Base-by-base conservation (phyloP, 345 rosid species). In the Syzygium jambos region DNA sequence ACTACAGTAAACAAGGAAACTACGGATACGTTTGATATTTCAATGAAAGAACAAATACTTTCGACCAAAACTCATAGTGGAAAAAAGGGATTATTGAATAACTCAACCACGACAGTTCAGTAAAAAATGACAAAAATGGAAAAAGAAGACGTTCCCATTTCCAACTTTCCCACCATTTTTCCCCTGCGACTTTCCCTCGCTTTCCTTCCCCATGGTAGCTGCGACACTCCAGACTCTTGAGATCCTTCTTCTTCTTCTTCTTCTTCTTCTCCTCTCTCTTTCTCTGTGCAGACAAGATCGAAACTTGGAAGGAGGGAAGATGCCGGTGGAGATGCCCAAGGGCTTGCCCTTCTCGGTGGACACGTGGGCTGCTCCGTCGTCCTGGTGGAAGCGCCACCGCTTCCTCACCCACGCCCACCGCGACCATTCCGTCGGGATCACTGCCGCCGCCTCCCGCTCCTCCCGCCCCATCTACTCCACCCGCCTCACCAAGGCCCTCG, bases 341-440 rank as follows among this genome's bases (percentile, higher is more conserved):
- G 98, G 99, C 85, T 80, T 95, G 59, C 98, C 98, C 10, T 95
- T 97, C 89, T 93, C 97, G 22, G 98, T 97, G 87, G 98, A 96
- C 92, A 94, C 97, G 1, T 94, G 97, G 92, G 92, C 87, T 52
- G 90, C 92, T 52, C 90, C 92, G 21, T 91, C 87, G 87, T 95
- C 96, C 19, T 88, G 86, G 92, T 88, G 89, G 68, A 96, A 96
- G 92, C 89, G 96, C 80, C 94, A 93, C 89, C 96, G 94, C 92
- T 97, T 97, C 93, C 90, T 96, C 89, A 95, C 97, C 1, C 97
- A 97, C 78, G 97, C 98, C 59, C 99, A 96, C 90, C 92, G 92
- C 54, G 99, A 96, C 65, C 99, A 97, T 90, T 90, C 94, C 85
- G 86, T 89, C 68, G 96, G 96, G 41, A 93, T 96, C 87, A 4